Evolutionary conservation across 441 rosid genomes (phyloP).

Genomic region (Raphanus hybrid): DNA sequence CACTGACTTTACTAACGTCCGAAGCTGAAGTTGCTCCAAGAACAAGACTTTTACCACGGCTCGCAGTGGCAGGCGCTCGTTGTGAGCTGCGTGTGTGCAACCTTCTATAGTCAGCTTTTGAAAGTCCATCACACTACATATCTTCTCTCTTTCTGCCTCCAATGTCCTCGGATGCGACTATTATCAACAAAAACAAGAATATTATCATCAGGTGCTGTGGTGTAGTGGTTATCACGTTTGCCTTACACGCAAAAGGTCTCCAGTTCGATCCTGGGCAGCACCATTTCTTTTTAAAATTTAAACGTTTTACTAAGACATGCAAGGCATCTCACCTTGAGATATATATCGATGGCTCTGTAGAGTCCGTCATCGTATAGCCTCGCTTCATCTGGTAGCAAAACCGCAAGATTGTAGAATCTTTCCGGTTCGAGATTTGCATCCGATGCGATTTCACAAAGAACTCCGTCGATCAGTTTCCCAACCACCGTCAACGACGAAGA

Average conservation of each 20-base stretch:
- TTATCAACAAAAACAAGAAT: not conserved
- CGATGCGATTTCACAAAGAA: slow-evolving; percentile 62
- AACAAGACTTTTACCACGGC: slow-evolving; percentile 64
- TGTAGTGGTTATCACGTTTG: slow-evolving; percentile 93
- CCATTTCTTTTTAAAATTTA: too few relatives aligned
- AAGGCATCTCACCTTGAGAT: slow-evolving; percentile 6
- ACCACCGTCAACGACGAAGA: slow-evolving; percentile 61
- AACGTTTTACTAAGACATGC: too few relatives aligned
- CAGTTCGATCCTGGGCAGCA: slow-evolving; percentile 88
- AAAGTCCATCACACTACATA: slow-evolving; percentile 56
- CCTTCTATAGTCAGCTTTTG: slow-evolving; percentile 63
- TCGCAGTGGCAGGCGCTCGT: slow-evolving; percentile 65
- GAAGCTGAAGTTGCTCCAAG: slow-evolving; percentile 64
- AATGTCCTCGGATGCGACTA: slow-evolving; percentile 63
- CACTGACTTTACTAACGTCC: slow-evolving; percentile 45
- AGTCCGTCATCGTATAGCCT: slow-evolving; percentile 64
- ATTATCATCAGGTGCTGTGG: slow-evolving; percentile 55
- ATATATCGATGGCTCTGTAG: slow-evolving; percentile 65
- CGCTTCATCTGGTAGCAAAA: slow-evolving; percentile 54
- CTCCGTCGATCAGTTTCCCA: slow-evolving; percentile 63
- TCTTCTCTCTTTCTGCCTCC: slow-evolving; percentile 58
- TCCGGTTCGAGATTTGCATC: slow-evolving; percentile 61
- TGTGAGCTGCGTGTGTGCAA: slow-evolving; percentile 75
- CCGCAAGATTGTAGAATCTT: slow-evolving; percentile 51
- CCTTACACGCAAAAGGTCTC: slow-evolving; percentile 81